Evolutionary conservation across 441 rosid genomes (phyloP).

Genomic region (Pelargonium exstipulatum): DNA sequence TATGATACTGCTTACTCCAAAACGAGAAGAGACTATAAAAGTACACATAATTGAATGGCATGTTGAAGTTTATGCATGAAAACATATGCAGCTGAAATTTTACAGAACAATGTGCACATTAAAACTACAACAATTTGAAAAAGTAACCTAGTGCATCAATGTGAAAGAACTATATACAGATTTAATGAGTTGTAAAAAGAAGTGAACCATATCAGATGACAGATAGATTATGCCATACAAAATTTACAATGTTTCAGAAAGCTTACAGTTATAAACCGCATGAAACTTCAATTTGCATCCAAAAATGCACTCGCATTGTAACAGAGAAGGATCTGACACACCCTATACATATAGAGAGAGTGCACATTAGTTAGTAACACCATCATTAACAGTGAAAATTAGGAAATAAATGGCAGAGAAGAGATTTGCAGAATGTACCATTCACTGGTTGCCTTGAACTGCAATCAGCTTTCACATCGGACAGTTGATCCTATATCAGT

Average conservation of each 20-base stretch:
- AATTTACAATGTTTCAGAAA: neutral
- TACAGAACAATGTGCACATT: too few relatives aligned
- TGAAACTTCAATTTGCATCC: neutral
- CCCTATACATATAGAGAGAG: neutral
- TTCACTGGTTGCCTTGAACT: neutral
- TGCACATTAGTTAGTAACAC: neutral
- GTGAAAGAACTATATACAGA: too few relatives aligned
- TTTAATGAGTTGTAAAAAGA: too few relatives aligned
- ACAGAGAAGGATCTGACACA: neutral
- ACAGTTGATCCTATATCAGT: neutral
- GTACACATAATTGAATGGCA: too few relatives aligned
- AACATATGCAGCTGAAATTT: too few relatives aligned
- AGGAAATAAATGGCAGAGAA: neutral
- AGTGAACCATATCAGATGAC: neutral
- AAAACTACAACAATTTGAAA: too few relatives aligned
- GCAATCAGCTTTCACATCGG: constrained; percentile 7
- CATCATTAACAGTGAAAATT: too few relatives aligned
- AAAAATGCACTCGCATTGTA: neutral
- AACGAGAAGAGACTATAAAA: too few relatives aligned
- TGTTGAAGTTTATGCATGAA: too few relatives aligned
- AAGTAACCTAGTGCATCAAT: too few relatives aligned
- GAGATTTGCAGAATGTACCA: neutral
- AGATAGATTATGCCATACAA: neutral
- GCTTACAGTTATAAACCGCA: neutral
- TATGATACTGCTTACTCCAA: too few relatives aligned